Base-by-base conservation (phyloP, 495 filamentous ascomycete genomes). In the Cenococcum geophilum region DNA sequence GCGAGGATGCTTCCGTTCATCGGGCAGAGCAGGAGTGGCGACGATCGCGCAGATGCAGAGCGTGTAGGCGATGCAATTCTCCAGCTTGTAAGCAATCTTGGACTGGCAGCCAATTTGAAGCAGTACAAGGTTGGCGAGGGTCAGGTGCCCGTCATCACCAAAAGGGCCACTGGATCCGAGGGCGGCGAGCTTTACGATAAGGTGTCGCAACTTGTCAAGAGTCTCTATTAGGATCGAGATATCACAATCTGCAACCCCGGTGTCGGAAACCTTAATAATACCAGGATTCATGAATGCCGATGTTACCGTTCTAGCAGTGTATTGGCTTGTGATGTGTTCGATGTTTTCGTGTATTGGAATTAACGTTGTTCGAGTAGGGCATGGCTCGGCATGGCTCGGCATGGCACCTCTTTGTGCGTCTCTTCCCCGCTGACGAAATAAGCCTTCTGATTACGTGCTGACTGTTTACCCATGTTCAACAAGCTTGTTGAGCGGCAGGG, bases 1-100 rank as follows among this genome's bases (percentile, higher is more conserved):
- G 76, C 77, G 8, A 63, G 78, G 23, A 65, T 74, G 35, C 48
- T 77, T 37, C 71, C 73, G 3, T 72, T 68, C 21, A 67, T 78
- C 22, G 78, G 76, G 10, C 35, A 69, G 37, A 58, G 45, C 21
- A 43, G 25, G 16, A 74, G 63, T 40, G 77, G 76, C 4, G 68
- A 78, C 66, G 69, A 74, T 48, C 57, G 59, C 35, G 67, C 63
- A 59, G 74, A 75, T 62, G 73, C 65, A 21, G 51, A 60, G 59
- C 60, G 45, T 5, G 72, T 76, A 1, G 74, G 72, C 0, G 70
- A 76, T 34, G 66, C 61, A 18, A 68, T 76, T 20, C 58, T 75
- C 53, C 48, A 70, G 47, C 59, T 76, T 36, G 74, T 76, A 11
- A 64, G 66, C 63, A 57, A 56, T 14, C 55, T 76, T 58, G 74